Evolutionary conservation across 768 basidiomycete species (phyloP).

Genomic region (Astraeus odoratus): DNA sequence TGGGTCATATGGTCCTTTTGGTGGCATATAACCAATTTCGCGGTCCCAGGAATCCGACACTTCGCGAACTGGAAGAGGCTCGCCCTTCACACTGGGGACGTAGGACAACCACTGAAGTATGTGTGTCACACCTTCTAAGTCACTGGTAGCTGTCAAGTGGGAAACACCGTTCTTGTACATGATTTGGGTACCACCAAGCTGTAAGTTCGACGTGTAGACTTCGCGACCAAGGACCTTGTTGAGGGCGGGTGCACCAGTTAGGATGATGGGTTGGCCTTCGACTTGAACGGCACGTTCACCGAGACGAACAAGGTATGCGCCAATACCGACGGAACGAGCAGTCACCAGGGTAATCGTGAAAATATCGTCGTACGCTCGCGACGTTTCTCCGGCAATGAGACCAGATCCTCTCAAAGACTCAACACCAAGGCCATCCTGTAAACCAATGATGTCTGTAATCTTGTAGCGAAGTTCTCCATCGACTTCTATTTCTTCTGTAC

Average conservation of each 20-base stretch:
- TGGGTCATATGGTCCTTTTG: conserved; percentile 94
- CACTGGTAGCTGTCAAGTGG: conserved; percentile 90
- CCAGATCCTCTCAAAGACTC: conserved; percentile 95
- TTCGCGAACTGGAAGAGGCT: conserved; percentile 71
- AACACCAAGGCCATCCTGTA: conserved; percentile 96
- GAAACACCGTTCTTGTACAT: conserved; percentile 99
- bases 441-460: conserved; percentile 93
- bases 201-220: conserved; percentile 97
- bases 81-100: conserved; percentile 78
- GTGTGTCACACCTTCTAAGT: conserved; percentile 90
- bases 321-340: conserved; percentile 97
- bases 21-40: conserved; percentile 80
- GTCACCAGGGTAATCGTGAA: conserved; percentile 99
- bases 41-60: conserved; percentile 85
- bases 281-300: conserved; percentile 98
- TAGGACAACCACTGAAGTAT: conserved; percentile 95
- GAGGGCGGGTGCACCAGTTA: conserved; percentile 92
- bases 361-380: conserved; percentile 97
- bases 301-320: conserved; percentile 95
- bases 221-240: conserved; percentile 99
- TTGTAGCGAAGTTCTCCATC: conserved; percentile 85
- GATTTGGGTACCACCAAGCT: conserved; percentile 99
- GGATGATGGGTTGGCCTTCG: conserved; percentile 98
- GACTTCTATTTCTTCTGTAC: conserved; percentile 78
- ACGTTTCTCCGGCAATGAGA: conserved; percentile 97